These are phyloP conservation scores for Glycine tomentella DNA, from an alignment of 306 rosid genomes.

Conservation along the genomic window DNA sequence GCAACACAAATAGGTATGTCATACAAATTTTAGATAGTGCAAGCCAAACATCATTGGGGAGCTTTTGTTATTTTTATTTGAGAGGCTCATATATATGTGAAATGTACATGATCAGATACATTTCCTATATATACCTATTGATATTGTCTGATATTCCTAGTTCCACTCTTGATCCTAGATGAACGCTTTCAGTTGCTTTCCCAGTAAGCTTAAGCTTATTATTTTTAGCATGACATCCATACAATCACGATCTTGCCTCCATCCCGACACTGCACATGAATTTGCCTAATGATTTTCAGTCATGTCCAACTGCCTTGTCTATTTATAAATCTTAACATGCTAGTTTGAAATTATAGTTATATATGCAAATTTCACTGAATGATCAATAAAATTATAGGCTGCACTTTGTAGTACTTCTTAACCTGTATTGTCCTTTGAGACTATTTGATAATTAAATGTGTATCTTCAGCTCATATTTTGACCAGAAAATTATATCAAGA, in stretches of 20 bases:
- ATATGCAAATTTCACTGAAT: background rate
- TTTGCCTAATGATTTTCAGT: conserved; percentile 8
- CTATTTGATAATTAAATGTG: background rate
- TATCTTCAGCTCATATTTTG: background rate
- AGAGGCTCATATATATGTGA: no score
- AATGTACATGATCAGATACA: no score
- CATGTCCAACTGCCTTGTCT: background rate
- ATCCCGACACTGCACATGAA: background rate
- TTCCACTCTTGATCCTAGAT: background rate
- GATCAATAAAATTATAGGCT: background rate
- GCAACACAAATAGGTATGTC: conserved; percentile 15
- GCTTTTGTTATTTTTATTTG: background rate
- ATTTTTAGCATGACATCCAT: conserved; percentile 8
- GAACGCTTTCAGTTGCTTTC: background rate
- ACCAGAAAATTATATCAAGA: background rate
- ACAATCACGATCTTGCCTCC: background rate
- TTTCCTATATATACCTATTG: background rate
- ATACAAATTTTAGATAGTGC: conserved; percentile 11
- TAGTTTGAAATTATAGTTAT: background rate
- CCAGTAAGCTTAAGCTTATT: conserved; percentile 14
- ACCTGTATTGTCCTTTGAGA: background rate
- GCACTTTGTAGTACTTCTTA: conserved; percentile 8
- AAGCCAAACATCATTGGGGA: background rate
- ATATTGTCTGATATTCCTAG: conserved; percentile 12
- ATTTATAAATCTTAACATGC: background rate